Evolutionary conservation across 768 basidiomycete species (phyloP), one percentile per base, ranked within the genome.

Genomic region (Lactarius sp.): DNA sequence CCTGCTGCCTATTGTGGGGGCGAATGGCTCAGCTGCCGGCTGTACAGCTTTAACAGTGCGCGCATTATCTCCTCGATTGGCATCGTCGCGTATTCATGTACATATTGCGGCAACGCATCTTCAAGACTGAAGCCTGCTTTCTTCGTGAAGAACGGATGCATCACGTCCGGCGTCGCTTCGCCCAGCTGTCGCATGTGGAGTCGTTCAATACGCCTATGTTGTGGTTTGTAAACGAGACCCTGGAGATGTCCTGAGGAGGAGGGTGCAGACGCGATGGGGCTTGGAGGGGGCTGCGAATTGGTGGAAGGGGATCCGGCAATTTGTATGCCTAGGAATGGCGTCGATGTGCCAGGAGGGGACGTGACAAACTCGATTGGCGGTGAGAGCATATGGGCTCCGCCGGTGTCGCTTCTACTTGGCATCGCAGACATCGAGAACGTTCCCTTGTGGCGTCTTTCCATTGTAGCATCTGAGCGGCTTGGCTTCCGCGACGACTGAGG

Each of bases 21-120:
- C 3, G 66, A 59, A 41, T 77, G 75, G 54, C 78, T 77, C 54
- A 93, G 73, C 69, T 94, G 92, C 68, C 80, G 83, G 72, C 85
- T 90, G 70, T 94, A 94, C 63, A 94, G 52, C 69, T 84, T 86
- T 60, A 93, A 71, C 18, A 94, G 75, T 18, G 84, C 82, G 69
- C 90, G 88, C 85, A 92, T 89, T 56, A 94, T 90, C 71, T 89
- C 83, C 75, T 92, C 91, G 53, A 93, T 75, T 3, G 92, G 90
- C 60, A 80, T 76, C n/a, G 90, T 87, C 6, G 88, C 92, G 65
- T 90, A 93, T 73, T 94, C 91, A 62, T 93, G 83, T 42, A 94
- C 88, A 69, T 91, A 92, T 67, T 90, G 88, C 13, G 92, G 91
- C n/a, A 93, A 71, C 0, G 89, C 86, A 66, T 92, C 90, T 71